A percentile compares a stretch with the other conserved stretches of the same genome.
Conservation (phyloP, 148 eudicot genomes). For the Amaranthus hypochondriacus region DNA sequence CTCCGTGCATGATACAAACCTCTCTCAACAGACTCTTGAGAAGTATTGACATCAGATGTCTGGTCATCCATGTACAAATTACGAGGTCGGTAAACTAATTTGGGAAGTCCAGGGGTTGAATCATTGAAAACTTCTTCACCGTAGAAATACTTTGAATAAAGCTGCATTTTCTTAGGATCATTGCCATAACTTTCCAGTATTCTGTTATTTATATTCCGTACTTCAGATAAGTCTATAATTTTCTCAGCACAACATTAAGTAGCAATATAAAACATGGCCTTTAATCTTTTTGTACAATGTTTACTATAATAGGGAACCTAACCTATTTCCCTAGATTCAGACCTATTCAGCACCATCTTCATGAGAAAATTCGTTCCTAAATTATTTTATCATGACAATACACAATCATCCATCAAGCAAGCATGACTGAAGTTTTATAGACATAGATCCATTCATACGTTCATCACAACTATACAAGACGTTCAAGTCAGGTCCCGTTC, state of each 20-base stretch:
- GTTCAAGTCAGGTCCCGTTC: too few species aligned
- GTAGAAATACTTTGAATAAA: slow-evolving; percentile 53
- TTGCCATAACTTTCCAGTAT: slow-evolving; percentile 40
- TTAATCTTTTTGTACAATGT: not conserved
- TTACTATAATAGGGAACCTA: not conserved
- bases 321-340: too few species aligned
- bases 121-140: slow-evolving; percentile 57
- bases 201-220: slow-evolving; percentile 33
- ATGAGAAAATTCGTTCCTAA: too few species aligned
- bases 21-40: slow-evolving; percentile 22
- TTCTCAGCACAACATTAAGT: not conserved
- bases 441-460: too few species aligned
- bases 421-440: too few species aligned
- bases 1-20: slow-evolving; percentile 16
- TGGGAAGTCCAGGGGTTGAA: slow-evolving; percentile 40
- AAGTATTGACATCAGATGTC: slow-evolving; percentile 7
- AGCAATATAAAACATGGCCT: not conserved
- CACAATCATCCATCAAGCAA: too few species aligned
- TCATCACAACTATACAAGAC: too few species aligned
- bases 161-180: slow-evolving; percentile 37
- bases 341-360: too few species aligned
- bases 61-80: slow-evolving; percentile 30
- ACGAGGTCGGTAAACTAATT: slow-evolving; percentile 42
- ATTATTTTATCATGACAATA: too few species aligned
- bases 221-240: not conserved